Evolutionary conservation across 2,329 filamentous ascomycete genomes (phyloP).

Genomic region (Neopestalotiopsis sp.): DNA sequence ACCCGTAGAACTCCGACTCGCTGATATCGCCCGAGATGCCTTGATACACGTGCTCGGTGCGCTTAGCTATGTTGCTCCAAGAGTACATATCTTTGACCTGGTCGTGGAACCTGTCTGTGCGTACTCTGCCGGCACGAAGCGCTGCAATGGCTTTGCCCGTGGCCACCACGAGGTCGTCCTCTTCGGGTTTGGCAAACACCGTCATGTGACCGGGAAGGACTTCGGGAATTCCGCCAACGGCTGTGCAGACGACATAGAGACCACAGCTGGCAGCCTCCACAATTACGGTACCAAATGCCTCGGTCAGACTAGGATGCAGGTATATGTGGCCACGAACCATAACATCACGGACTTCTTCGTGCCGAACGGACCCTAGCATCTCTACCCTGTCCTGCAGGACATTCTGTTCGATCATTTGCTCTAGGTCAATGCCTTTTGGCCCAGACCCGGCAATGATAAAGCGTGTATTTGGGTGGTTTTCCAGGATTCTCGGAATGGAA

Average conservation of each 20-base stretch:
- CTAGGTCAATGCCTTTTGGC: constrained; percentile 94
- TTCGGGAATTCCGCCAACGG: constrained; percentile 95
- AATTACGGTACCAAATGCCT: constrained; percentile 97
- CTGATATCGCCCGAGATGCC: constrained; percentile 87
- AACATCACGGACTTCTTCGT: constrained; percentile 95
- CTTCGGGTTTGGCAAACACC: constrained; percentile 93
- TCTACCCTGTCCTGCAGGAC: constrained; percentile 93
- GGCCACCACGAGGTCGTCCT: constrained; percentile 90
- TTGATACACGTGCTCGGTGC: constrained; percentile 94
- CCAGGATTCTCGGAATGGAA: constrained; percentile 89
- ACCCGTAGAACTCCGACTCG: constrained; percentile 88
- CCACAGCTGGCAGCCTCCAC: constrained; percentile 97
- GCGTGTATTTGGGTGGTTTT: constrained; percentile 87
- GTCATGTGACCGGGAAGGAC: constrained; percentile 97
- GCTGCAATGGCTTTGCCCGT: constrained; percentile 89
- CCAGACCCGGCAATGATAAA: constrained; percentile 97
- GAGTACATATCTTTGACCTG: constrained; percentile 99
- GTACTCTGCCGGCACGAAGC: constrained; percentile 83
- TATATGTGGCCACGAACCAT: constrained; percentile 98
- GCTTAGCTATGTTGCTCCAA: constrained; percentile 92
- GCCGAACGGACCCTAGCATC: constrained; percentile 88
- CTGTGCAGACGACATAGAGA: constrained; percentile 94
- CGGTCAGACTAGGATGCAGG: constrained; percentile 90
- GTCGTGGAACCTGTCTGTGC: constrained; percentile 93
- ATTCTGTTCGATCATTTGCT: constrained; percentile 97